Evolutionary conservation across 495 filamentous ascomycete species (phyloP).

Genomic region (Penicillium ochrochloron): DNA sequence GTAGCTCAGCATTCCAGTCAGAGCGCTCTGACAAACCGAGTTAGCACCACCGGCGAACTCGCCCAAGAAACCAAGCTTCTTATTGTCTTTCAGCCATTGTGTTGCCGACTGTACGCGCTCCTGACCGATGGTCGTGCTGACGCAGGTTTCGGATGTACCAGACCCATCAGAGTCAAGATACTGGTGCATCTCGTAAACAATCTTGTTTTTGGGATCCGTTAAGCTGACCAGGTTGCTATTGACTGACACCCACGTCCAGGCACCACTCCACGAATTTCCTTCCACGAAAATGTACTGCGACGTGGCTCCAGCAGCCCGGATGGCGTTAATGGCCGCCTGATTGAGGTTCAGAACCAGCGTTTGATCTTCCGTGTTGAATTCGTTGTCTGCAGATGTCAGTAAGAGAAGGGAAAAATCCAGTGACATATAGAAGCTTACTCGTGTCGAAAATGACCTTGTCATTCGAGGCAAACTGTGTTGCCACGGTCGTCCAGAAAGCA

Average conservation of each 20-base stretch:
- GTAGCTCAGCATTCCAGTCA: constrained; percentile 65
- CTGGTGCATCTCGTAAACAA: constrained; percentile 60
- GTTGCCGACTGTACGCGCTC: constrained; percentile 69
- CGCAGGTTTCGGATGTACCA: constrained; percentile 63
- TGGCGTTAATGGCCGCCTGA: constrained; percentile 74
- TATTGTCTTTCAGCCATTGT: constrained; percentile 67
- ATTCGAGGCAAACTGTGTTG: constrained; percentile 62
- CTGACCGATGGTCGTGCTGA: constrained; percentile 62
- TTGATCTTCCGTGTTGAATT: constrained; percentile 75
- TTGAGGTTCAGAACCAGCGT: constrained; percentile 68
- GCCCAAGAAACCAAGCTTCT: constrained; percentile 68
- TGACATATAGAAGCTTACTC: constrained; percentile 32
- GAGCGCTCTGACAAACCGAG: constrained; percentile 62
- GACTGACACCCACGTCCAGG: constrained; percentile 57
- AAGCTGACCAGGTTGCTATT: constrained; percentile 60
- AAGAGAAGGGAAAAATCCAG: constrained; percentile 28
- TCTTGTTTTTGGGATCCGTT: constrained; percentile 64
- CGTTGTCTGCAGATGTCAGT: constrained; percentile 61
- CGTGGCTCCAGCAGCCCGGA: constrained; percentile 69
- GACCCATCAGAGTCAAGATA: constrained; percentile 63
- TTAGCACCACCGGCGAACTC: constrained; percentile 76
- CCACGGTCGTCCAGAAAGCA: constrained; percentile 68
- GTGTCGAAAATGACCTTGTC: constrained; percentile 64
- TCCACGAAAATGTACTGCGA: constrained; percentile 74
- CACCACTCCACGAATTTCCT: constrained; percentile 71